Percentiles rank a stretch among this genome's conserved stretches.
Conservation (phyloP, 176 grass and related monocot genomes). For the Melocanna baccifera region DNA sequence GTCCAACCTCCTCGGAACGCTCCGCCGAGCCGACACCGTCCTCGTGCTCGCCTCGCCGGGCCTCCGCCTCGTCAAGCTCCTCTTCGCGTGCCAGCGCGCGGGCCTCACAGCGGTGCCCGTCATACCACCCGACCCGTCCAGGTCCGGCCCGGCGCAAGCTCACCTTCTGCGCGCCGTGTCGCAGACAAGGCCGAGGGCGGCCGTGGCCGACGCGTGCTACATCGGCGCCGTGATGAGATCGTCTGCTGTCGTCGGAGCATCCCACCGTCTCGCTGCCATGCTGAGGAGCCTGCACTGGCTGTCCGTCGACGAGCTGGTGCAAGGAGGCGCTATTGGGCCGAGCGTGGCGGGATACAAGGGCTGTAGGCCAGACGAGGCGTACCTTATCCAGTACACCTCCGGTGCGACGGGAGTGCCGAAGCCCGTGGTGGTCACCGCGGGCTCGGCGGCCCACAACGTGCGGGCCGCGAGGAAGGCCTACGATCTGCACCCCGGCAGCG, state of each 20-base stretch:
- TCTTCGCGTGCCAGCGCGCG: constrained; percentile 67
- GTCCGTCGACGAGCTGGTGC: constrained; percentile 37
- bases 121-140: constrained; percentile 28
- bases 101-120: constrained; percentile 51
- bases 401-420: constrained; percentile 52
- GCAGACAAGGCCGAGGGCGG: constrained; percentile 38
- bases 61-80: constrained; percentile 45
- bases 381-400: constrained; percentile 69
- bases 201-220: constrained; percentile 33
- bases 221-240: neutral
- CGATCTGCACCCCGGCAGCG: constrained; percentile 38
- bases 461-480: constrained; percentile 51
- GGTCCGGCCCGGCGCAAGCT: neutral
- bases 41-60: constrained; percentile 55
- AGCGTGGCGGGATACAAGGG: neutral
- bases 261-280: neutral
- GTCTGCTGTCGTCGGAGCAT: neutral
- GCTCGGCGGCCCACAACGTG: constrained; percentile 50
- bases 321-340: neutral
- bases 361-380: constrained; percentile 21
- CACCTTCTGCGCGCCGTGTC: constrained; percentile 51
- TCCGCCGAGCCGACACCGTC: constrained; percentile 40
- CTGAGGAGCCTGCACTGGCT: constrained; percentile 32
- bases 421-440: constrained; percentile 50
- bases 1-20: constrained; percentile 25